phyloP scores from a whole-genome alignment of 1,284 basidiomycete species.

The Chiua sp. region DNA sequence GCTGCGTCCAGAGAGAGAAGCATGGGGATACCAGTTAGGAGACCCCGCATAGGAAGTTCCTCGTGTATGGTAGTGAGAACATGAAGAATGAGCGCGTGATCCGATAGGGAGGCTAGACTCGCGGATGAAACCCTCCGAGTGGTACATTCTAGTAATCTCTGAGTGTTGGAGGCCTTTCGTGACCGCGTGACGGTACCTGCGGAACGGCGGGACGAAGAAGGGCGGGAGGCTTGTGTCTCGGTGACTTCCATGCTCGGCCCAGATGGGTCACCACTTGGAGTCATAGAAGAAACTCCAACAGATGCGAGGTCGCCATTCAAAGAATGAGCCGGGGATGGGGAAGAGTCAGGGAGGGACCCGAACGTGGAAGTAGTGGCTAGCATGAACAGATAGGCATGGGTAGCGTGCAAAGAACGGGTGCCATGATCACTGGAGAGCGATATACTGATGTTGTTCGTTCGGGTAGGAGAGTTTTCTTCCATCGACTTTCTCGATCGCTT shows the following conservation, averaged over 20 bases:
- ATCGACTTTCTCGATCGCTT: conserved; percentile 48
- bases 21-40: conserved; percentile 87
- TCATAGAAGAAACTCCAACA: conserved; percentile 44
- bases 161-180: conserved; percentile 60
- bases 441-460: conserved; percentile 50
- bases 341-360: conserved; percentile 47
- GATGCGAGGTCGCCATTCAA: conserved; percentile 37
- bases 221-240: conserved; percentile 37
- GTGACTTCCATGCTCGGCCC: conserved; percentile 19
- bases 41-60: conserved; percentile 71
- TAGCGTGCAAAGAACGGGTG: conserved; percentile 75
- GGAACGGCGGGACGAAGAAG: conserved; percentile 53
- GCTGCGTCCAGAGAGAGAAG: conserved; percentile 75
- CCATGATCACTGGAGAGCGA: conserved; percentile 68
- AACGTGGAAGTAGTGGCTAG: conserved; percentile 74
- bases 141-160: conserved; percentile 54
- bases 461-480: conserved; percentile 49
- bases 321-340: conserved; percentile 49
- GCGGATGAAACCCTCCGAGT: conserved; percentile 49
- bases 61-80: conserved; percentile 74
- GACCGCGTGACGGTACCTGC: conserved; percentile 50
- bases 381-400: conserved; percentile 80
- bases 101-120: conserved; percentile 66
- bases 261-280: conserved; percentile 38
- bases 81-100: conserved; percentile 78